Evolutionary conservation across 768 basidiomycete genomes (phyloP).

Genomic region (Tylopilus balloui): DNA sequence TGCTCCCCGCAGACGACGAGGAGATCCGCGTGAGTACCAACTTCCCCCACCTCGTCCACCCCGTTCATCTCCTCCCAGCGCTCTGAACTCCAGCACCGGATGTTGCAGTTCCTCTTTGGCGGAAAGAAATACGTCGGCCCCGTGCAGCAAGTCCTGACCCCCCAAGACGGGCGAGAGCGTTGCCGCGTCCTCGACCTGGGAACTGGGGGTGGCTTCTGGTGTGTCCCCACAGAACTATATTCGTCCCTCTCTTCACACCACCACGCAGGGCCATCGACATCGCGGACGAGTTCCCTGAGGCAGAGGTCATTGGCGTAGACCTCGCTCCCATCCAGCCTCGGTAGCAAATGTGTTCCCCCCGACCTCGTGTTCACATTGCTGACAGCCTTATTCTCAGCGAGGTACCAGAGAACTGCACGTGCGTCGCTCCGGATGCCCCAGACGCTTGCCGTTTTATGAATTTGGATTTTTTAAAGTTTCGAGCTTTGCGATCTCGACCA

Average conservation of each 20-base stretch:
- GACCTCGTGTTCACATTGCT: conserved; percentile 9
- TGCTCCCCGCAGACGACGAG: conserved; percentile 63
- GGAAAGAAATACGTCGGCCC: conserved; percentile 67
- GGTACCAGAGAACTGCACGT: conserved; percentile 73
- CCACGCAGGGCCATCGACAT: conserved; percentile 61
- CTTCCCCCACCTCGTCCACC: neutral
- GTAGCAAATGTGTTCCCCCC: conserved; percentile 33
- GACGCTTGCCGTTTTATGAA: conserved; percentile 4
- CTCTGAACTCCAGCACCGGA: conserved; percentile 56
- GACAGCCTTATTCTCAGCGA: conserved; percentile 36
- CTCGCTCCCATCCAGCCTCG: conserved; percentile 69
- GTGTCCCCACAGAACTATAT: conserved; percentile 8
- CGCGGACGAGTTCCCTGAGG: conserved; percentile 66
- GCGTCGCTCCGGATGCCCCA: conserved; percentile 30
- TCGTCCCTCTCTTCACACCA: neutral
- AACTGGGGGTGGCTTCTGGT: conserved; percentile 65
- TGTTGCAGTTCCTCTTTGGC: conserved; percentile 61
- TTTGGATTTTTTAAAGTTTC: conserved; percentile 40
- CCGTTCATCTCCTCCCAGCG: conserved; percentile 40
- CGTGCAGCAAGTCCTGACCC: conserved; percentile 49
- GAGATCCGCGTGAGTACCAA: conserved; percentile 52
- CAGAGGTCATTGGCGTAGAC: conserved; percentile 66
- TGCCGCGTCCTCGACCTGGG: conserved; percentile 60
- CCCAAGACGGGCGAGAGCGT: conserved; percentile 28
- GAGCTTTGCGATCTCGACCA: conserved; percentile 68